These are phyloP conservation scores for Pholiota molesta DNA, from an alignment of 768 basidiomycete genomes.

Conservation along the genomic window DNA sequence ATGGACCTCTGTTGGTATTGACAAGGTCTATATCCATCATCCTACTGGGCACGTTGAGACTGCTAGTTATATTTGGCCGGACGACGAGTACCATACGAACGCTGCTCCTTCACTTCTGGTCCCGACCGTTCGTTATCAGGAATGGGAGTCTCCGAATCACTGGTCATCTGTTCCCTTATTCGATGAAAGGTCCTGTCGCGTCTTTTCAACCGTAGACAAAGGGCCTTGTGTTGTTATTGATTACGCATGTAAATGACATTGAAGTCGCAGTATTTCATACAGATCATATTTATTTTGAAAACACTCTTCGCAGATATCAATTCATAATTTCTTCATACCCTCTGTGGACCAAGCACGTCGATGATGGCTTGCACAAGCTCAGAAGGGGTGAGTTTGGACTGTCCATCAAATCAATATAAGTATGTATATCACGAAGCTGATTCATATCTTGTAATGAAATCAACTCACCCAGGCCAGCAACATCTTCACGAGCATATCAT, in stretches of 20 bases:
- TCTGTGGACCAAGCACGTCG: no score
- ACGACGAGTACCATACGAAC: background rate
- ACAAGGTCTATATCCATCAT: background rate
- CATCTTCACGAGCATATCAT: no score
- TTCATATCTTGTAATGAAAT: no score
- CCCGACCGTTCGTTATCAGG: background rate
- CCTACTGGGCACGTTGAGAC: background rate
- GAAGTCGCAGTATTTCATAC: background rate
- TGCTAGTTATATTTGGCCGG: background rate
- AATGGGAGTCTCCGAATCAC: background rate
- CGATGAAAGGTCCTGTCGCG: background rate
- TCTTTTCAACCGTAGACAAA: background rate
- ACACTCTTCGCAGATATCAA: no score
- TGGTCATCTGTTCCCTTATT: background rate
- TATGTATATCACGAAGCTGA: no score
- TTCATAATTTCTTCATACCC: no score
- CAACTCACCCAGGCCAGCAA: no score
- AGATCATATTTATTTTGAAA: background rate
- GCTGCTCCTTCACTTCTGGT: background rate
- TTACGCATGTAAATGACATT: no score
- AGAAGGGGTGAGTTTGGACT: no score
- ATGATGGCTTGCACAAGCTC: no score
- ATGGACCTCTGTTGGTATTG: background rate
- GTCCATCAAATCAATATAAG: no score
- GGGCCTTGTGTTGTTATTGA: no score